These are phyloP conservation scores for Colletotrichum neosansevieriae DNA, from an alignment of 2,329 filamentous ascomycete species.

Conservation along the genomic window DNA sequence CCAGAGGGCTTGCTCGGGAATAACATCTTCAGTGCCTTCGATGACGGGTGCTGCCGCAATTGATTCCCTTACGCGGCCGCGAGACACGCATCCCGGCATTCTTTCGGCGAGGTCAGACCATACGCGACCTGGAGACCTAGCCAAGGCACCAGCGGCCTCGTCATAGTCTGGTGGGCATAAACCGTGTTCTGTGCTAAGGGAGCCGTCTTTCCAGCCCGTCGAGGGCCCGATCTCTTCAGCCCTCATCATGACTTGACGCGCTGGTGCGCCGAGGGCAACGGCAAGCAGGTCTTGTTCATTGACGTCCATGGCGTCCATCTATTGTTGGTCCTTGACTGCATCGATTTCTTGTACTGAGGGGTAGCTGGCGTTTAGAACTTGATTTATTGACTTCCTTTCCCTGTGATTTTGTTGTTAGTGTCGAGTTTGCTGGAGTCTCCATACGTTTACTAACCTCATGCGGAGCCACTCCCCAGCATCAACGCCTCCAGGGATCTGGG, in stretches of 20 bases:
- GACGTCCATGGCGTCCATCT: constrained; percentile 55
- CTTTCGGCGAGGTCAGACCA: constrained; percentile 67
- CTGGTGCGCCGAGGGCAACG: constrained; percentile 65
- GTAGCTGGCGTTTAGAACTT: constrained; percentile 59
- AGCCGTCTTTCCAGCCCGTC: constrained; percentile 66
- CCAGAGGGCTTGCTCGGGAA: constrained; percentile 65
- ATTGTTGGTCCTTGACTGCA: constrained; percentile 41
- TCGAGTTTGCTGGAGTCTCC: constrained; percentile 26
- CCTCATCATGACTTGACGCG: constrained; percentile 64
- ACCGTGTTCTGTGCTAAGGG: constrained; percentile 63
- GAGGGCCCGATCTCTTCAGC: constrained; percentile 63
- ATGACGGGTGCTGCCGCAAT: constrained; percentile 61
- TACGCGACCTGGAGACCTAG: constrained; percentile 61
- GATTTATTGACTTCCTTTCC: constrained; percentile 61
- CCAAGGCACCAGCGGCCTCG: constrained; percentile 59
- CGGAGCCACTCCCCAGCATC: constrained; percentile 60
- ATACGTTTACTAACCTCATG: constrained; percentile 48
- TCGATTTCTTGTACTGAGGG: constrained; percentile 56
- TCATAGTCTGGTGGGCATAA: constrained; percentile 65
- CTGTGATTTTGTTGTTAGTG: constrained; percentile 42
- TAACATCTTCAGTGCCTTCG: constrained; percentile 61
- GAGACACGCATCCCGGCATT: constrained; percentile 64
- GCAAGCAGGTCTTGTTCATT: constrained; percentile 62
- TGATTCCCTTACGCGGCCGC: constrained; percentile 62
- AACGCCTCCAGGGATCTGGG: constrained; percentile 58